These are phyloP conservation scores for Dacryopinax spathularia DNA, from an alignment of 768 basidiomycete genomes.

Conservation along the genomic window DNA sequence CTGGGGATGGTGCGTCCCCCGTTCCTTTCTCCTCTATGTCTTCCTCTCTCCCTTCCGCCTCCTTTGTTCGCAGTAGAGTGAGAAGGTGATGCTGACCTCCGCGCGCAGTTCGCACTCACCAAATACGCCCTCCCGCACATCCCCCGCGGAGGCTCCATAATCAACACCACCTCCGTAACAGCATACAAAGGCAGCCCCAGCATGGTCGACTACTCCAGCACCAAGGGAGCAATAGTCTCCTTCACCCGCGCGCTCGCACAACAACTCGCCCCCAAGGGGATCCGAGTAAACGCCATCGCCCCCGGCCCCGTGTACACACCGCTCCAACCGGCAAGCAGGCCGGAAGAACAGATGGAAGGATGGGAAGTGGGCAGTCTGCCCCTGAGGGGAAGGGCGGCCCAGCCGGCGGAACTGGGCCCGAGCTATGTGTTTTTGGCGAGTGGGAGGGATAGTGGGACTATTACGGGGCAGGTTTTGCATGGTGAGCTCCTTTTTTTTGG, in stretches of 20 bases:
- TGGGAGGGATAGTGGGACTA: too few species aligned
- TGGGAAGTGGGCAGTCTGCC: slow-evolving; percentile 37
- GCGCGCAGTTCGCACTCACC: slow-evolving; percentile 41
- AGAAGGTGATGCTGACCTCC: too few species aligned
- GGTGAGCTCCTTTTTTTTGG: too few species aligned
- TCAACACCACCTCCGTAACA: slow-evolving; percentile 49
- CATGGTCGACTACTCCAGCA: slow-evolving; percentile 39
- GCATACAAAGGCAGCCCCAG: slow-evolving; percentile 30
- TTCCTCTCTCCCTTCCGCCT: too few species aligned
- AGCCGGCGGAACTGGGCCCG: slow-evolving; percentile 40
- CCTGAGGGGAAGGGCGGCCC: slow-evolving; percentile 36
- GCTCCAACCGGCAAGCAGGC: slow-evolving; percentile 41
- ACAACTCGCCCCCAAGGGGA: slow-evolving; percentile 41
- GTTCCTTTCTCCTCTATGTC: too few species aligned
- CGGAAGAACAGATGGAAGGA: slow-evolving; percentile 42
- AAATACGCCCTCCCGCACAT: slow-evolving; percentile 45
- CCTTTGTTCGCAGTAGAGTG: too few species aligned
- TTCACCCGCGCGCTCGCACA: slow-evolving; percentile 43
- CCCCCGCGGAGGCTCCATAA: slow-evolving; percentile 42
- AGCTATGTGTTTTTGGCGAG: slow-evolving; percentile 45
- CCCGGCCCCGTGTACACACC: slow-evolving; percentile 46
- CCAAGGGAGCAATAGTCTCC: slow-evolving; percentile 46
- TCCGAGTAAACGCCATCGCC: slow-evolving; percentile 37
- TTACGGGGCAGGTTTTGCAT: too few species aligned
- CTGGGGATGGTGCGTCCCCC: too few species aligned